Base-by-base conservation (phyloP, 306 rosid genomes). In the Herpetospermum pedunculosum region DNA sequence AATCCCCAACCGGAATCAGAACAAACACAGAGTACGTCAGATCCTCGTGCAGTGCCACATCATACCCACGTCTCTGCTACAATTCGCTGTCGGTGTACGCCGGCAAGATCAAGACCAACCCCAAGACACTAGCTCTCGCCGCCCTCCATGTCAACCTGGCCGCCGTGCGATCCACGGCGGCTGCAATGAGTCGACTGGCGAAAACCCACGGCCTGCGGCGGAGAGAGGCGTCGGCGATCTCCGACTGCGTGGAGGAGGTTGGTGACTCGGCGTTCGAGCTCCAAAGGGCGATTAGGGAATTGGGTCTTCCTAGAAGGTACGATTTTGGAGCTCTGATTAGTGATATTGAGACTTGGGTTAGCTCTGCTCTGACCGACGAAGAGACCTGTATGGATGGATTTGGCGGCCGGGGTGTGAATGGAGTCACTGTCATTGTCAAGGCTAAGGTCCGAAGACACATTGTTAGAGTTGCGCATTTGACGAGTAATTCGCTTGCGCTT, bases 341-440 rank as follows among this genome's bases (percentile, higher is more conserved):
- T 35, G 77, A 85, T 25, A 72, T 85, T 46, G 78, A 82, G 64
- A 85, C 86, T 9, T 85, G 86, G 86, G 84, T 78, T 7, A 82
- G 85, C 65, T 75, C 85, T n/a, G 83, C 85, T 29, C 28, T 84
- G 29, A 84, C 87, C 6, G 75, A 84, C 32, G 81, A 69, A 30
- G 81, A 76, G 44, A 84, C 87, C 25, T 84, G 87, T 62, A 44
- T 84, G 79, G 84, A 80, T 1, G 88, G 85, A 2, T 79, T 84
- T 41, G 79, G 34, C 3, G 83, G 76, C 5, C 38, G 11, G 2
- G 4, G 29, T 10, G 15, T 32, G 53, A 67, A 49, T 0, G 81
- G 81, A 3, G 28, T 46, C 14, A 19, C 16, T 35, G 28, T 46
- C 14, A 19, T 16, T 35, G 76, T 63, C n/a, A 80, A 79, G 80